Conservation (phyloP, 73 alveolate species). For the Paramecium octaurelia region DNA sequence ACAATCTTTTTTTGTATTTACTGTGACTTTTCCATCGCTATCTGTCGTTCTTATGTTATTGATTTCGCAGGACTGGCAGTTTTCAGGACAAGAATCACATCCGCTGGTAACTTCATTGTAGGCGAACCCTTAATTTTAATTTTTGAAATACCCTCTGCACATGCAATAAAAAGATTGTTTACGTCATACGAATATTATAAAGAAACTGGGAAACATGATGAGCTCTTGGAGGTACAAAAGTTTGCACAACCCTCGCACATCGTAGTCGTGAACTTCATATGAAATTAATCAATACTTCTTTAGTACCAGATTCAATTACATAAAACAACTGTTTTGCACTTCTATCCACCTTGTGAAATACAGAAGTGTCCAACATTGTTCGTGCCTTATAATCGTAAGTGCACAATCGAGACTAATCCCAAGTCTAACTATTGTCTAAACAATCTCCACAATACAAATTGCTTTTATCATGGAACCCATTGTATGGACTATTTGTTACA, state of each 20-base stretch:
- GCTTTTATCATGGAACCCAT: background rate
- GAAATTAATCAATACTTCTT: background rate
- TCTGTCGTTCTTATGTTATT: background rate
- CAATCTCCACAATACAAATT: slow-evolving; percentile 34
- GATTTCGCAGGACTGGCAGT: slow-evolving; percentile 3
- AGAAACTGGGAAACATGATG: slow-evolving; percentile 1
- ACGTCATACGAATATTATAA: background rate
- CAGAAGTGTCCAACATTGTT: background rate
- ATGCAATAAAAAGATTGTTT: background rate
- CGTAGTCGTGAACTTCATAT: background rate
- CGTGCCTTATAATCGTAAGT: background rate
- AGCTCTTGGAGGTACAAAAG: slow-evolving; percentile 4
- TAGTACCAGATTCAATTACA: background rate
- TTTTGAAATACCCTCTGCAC: background rate
- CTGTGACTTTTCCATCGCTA: background rate
- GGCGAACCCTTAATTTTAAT: background rate
- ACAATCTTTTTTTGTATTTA: background rate
- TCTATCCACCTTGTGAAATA: background rate
- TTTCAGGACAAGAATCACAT: slow-evolving; percentile 42
- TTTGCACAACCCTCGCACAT: slow-evolving; percentile 6
- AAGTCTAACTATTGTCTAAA: background rate
- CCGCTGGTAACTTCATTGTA: background rate
- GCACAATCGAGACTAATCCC: slow-evolving; percentile 10
- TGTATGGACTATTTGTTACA: background rate
- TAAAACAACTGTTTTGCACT: background rate